Conservation (phyloP, 805 yeast genomes). For the Schwanniomyces yamadae region DNA sequence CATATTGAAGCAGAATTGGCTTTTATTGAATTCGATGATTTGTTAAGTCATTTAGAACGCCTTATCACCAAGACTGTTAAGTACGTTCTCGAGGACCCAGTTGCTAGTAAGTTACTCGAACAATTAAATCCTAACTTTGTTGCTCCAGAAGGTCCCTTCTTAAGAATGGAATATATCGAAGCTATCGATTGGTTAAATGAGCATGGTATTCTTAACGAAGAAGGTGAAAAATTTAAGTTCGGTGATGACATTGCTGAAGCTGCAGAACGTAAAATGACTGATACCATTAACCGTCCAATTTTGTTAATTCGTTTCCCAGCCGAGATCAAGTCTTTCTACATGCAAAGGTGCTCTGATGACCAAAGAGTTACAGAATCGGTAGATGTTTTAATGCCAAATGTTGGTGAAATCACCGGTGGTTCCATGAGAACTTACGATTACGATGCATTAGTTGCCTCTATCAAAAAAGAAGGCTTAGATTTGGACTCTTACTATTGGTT, state of each 20-base stretch:
- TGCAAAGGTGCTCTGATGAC: conserved; percentile 89
- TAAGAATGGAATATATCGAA: conserved; percentile 85
- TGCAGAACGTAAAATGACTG: conserved; percentile 98
- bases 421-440: conserved; percentile 91
- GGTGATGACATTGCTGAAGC: conserved; percentile 99
- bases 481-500: conserved; percentile 92
- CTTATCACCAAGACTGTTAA: conserved; percentile 68
- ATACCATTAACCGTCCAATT: conserved; percentile 88
- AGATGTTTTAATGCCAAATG: conserved; percentile 98
- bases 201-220: conserved; percentile 91
- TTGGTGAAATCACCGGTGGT: conserved; percentile 98
- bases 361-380: conserved; percentile 96
- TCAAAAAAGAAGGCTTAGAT: conserved; percentile 88
- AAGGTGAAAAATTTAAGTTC: conserved; percentile 85
- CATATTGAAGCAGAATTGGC: conserved; percentile 95
- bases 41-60: conserved; percentile 81
- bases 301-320: conserved; percentile 93
- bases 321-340: conserved; percentile 96
- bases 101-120: conserved; percentile 85
- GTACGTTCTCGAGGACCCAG: conserved; percentile 82
- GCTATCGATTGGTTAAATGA: conserved; percentile 97
- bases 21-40: conserved; percentile 82
- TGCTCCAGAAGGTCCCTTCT: conserved; percentile 83
- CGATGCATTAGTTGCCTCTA: conserved; percentile 84
- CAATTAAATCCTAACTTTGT: conserved; percentile 90